Evolutionary conservation across 2,329 filamentous ascomycete species (phyloP), one percentile per base, ranked within the genome.

Genomic region (Tolypocladium endophyticum): DNA sequence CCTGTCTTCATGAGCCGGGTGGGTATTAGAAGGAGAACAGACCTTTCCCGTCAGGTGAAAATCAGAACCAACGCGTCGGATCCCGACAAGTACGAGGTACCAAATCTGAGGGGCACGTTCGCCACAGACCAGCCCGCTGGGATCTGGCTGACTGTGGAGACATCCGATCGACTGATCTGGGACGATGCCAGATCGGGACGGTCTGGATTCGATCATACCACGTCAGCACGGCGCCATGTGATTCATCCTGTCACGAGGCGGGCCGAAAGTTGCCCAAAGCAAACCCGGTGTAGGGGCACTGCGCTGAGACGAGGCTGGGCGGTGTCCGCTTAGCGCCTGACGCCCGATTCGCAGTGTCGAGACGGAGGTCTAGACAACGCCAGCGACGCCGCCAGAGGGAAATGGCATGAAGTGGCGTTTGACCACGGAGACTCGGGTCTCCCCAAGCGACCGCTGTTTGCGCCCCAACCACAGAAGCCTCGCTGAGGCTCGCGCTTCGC

Each of bases 161-260:
- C 57, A 45, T 47, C 57, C 52, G 57, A 59, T 59, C 57, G 57
- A 55, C 57, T 59, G 52, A 59, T 59, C 52, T 55, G 36, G 57
- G 57, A 58, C 57, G 45, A 54, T 58, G 57, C 57, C 47, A 59
- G 57, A 59, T 59, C 52, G 52, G 57, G 47, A 43, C 33, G 47
- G 35, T 35, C 52, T 58, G 36, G 57, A 58, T 39, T 52, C 39
- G 50, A 55, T 59, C 52, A 55, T 59, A 55, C 57, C 57, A 59
- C 57, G 57, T 59, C 57, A 59, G 57, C 57, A 28, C 36, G 28
- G 52, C 57, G 50, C 57, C 57, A 59, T 59, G 57, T 59, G 57
- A 59, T 55, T 36, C 12, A 35, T 39, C 28, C 30, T 30, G 55
- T 56, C 55, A 56, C 55, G 55, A 30, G 55, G 55, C 43, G 55